Base-by-base conservation (phyloP, 306 rosid genomes). In the Amphicarpaea edgeworthii region DNA sequence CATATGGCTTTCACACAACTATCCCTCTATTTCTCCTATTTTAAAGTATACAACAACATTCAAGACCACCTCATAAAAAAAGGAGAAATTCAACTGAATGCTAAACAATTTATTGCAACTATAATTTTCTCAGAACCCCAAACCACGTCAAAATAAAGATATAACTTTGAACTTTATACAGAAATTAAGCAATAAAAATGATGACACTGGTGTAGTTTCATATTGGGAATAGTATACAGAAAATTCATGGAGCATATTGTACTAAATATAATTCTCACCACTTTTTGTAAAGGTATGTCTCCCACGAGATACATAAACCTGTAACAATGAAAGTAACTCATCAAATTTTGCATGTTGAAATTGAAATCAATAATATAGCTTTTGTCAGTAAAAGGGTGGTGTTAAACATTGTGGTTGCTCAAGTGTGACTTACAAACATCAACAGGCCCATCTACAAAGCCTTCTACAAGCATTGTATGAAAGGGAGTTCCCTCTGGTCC, bases 301-400 rank as follows among this genome's bases (percentile, higher is more conserved):
- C 93, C 93, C 93, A 90, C 0, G 97, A 88, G 79, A 83, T 72
- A 80, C 97, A 87, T 80, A 92, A 80, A 85, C 97, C 97, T 92
- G 87, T 62, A 84, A 73, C 6, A 7, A 77, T 19, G 71, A 71
- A 73, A 51, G 63, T 14, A 83, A 21, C 30, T 58, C 32, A 8
- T 49, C 37, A 71, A 37, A 45, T 15, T 62, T 5, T 17, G 21
- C 37, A 58, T 9, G 49, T 41, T 14, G 61, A 75, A 68, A 60
- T 20, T 5, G 4, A 28, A 28, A 2, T 28, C 7, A 28, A 45
- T 28, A 62, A 46, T 21, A 71, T 62, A 16, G 77, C 19, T 26
- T 28, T 12, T 30, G 16, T 28, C 20, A 54, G 47, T 21, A 51
- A 57, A 47, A 46, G 8, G 46, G 53, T 21, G 64, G 58, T 54